These are phyloP conservation scores for Colletotrichum brevisporum DNA, from an alignment of 2,329 filamentous ascomycete species.

Conservation along the genomic window DNA sequence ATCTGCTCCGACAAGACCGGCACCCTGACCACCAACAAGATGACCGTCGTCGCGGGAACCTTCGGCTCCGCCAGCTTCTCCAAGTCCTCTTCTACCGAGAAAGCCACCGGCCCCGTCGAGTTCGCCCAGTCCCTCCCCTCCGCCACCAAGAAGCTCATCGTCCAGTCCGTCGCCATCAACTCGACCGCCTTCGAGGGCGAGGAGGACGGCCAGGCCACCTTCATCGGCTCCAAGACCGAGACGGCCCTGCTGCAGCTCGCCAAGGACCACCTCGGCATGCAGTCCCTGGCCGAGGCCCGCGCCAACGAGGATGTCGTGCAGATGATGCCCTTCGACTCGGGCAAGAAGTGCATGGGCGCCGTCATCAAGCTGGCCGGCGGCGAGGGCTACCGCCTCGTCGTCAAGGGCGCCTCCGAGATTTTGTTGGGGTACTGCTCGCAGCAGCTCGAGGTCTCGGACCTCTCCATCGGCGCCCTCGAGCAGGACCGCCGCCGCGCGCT, in stretches of 20 bases:
- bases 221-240: conserved; percentile 71
- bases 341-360: conserved; percentile 70
- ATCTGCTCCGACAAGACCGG: conserved; percentile 85
- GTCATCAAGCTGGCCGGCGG: conserved; percentile 63
- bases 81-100: conserved; percentile 46
- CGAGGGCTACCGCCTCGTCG: conserved; percentile 62
- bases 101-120: conserved; percentile 41
- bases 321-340: conserved; percentile 68
- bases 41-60: conserved; percentile 80
- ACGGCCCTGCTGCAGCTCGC: conserved; percentile 67
- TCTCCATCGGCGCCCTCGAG: conserved; percentile 68
- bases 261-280: conserved; percentile 64
- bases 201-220: conserved; percentile 59
- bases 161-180: conserved; percentile 67
- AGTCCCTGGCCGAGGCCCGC: conserved; percentile 60
- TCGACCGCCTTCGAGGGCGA: conserved; percentile 70
- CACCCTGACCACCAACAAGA: conserved; percentile 77
- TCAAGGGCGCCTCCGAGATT: conserved; percentile 72
- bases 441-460: conserved; percentile 56
- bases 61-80: conserved; percentile 64
- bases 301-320: conserved; percentile 62
- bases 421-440: conserved; percentile 61
- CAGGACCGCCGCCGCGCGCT: conserved; percentile 63
- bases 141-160: conserved; percentile 51
- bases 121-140: conserved; percentile 44